Evolutionary conservation across 345 rosid genomes (phyloP).

Genomic region (Cardamine resedifolia): DNA sequence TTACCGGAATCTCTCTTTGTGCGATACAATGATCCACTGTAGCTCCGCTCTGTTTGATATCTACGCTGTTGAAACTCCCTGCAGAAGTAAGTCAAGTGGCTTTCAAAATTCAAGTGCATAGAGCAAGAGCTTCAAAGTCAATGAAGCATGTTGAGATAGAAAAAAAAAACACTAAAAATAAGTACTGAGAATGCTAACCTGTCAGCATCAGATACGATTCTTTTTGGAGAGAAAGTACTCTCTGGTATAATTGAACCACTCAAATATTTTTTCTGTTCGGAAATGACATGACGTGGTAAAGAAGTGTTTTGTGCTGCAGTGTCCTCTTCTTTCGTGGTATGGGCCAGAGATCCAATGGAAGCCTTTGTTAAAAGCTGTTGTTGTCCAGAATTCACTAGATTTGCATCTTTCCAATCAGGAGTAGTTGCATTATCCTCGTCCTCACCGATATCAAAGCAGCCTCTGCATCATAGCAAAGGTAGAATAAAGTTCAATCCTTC

Average conservation of each 20-base stretch:
- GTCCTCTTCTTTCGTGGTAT: constrained; percentile 52
- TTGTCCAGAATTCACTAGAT: constrained; percentile 47
- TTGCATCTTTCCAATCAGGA: constrained; percentile 55
- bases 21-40: constrained; percentile 73
- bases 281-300: constrained; percentile 45
- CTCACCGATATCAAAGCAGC: constrained; percentile 80
- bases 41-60: constrained; percentile 61
- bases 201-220: constrained; percentile 53
- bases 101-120: constrained; percentile 22
- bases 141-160: constrained; percentile 8
- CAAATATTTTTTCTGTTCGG: constrained; percentile 53
- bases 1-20: constrained; percentile 66
- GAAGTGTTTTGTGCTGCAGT: constrained; percentile 47
- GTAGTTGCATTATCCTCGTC: constrained; percentile 58
- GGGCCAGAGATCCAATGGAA: constrained; percentile 40
- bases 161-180: background rate
- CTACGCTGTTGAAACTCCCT: constrained; percentile 70
- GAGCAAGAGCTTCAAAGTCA: constrained; percentile 28
- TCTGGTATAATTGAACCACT: constrained; percentile 65
- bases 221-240: constrained; percentile 51
- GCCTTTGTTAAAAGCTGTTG: constrained; percentile 45
- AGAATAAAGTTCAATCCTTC: constrained; percentile 4
- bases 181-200: constrained; percentile 50
- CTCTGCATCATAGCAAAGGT: constrained; percentile 52
- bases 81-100: constrained; percentile 35